Percentiles rank a stretch among this genome's conserved stretches.
phyloP scores from a whole-genome alignment of 225 moss, liverwort and hornwort genomes.

The Asterella californica region DNA sequence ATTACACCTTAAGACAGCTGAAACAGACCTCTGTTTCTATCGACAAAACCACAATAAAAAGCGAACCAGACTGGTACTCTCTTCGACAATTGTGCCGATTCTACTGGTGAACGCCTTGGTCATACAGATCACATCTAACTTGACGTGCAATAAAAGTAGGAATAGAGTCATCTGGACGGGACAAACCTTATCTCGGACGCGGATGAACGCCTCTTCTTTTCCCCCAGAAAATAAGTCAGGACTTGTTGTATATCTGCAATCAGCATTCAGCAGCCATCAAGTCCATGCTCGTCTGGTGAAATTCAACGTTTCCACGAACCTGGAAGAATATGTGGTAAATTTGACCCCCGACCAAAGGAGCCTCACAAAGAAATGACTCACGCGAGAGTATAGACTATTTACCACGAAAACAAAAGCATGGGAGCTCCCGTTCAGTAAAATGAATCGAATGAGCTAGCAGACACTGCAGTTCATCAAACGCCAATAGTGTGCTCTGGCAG shows the following conservation, averaged over 20 bases:
- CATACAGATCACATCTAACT: not conserved
- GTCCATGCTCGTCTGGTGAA: not conserved
- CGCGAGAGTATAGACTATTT: not conserved
- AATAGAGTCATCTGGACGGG: not conserved
- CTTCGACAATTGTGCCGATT: not conserved
- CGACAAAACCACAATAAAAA: too few species aligned
- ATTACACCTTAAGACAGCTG: too few species aligned
- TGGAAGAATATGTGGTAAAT: not conserved
- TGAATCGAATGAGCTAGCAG: not conserved
- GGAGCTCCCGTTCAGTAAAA: too few species aligned
- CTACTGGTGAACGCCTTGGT: not conserved
- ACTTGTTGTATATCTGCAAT: conserved; percentile 80
- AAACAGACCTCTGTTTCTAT: too few species aligned
- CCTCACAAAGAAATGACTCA: not conserved
- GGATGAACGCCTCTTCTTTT: conserved; percentile 67
- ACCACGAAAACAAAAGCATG: not conserved
- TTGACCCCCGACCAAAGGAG: not conserved
- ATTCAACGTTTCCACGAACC: not conserved
- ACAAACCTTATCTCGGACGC: conserved; percentile 71
- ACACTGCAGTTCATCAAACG: too few species aligned
- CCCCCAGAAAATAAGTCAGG: conserved; percentile 77
- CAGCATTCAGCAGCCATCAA: not conserved
- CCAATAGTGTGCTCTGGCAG: not conserved
- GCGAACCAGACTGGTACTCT: too few species aligned
- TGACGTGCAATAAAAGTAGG: not conserved